Evolutionary conservation across 768 basidiomycete genomes (phyloP), one percentile per base, ranked within the genome.

Genomic region (Fibroporia radiculosa): DNA sequence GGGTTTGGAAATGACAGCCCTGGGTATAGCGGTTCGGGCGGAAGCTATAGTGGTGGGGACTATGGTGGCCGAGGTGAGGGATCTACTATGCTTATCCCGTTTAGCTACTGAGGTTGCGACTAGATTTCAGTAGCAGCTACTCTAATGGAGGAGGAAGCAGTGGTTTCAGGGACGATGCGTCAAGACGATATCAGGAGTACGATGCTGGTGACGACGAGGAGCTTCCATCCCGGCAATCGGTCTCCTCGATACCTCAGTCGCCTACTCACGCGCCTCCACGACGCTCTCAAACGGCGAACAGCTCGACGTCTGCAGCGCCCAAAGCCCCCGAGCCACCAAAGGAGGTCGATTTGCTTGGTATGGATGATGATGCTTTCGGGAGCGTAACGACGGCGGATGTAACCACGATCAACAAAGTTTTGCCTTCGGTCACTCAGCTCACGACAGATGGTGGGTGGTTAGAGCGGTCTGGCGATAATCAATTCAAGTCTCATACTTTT

Each of bases 131-230:
- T 23, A 61, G 64, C 24, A 57, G 69, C 22, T 70, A 71, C 49
- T 37, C 51, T 32, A 69, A 71, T 40, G 69, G 74, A 3, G 68
- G 72, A 34, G 71, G 77, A 31, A 69, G 72, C 44, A 67, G 72
- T 34, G 73, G 73, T 1, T 88, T 84, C 65, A 70, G 75, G 40
- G 86, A 90, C 49, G 69, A 64, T 25, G 62, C 63, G 6, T 63
- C 77, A 31, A 66, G 78, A 13, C 68, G 71, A 20, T 97, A 80
- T 52, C 93, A 98, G 56, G 93, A 97, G 61, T 99, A 99, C 62
- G 88, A 95, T 52, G 96, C 95, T 11, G 95, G 95, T 1, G 91
- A 91, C 47, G 93, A 97, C 48, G 92, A 95, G 25, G 47, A 47
- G 6, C 32, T 49, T n/a, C 63, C 59, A 31, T 66, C 59, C 49